Conservation (phyloP, 164 flowering plant species). For the Sedum album region DNA sequence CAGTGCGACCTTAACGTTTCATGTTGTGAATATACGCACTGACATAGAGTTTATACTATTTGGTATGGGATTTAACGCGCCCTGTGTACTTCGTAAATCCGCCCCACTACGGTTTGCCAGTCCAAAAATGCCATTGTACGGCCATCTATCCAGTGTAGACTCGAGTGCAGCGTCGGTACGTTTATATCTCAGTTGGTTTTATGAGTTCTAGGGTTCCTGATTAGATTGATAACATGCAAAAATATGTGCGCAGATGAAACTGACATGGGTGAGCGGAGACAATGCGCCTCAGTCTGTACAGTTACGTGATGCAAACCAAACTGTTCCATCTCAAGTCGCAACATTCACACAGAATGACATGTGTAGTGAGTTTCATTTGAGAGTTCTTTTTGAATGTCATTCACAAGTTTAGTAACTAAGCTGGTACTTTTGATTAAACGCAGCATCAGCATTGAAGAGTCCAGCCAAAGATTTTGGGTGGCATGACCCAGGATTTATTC, state of each 20-base stretch:
- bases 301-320: not conserved
- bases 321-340: not conserved
- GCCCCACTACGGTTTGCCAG: not conserved
- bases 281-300: not conserved
- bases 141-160: conserved; percentile 4
- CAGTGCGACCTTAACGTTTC: not conserved
- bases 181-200: not conserved
- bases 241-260: too few species aligned
- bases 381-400: not conserved
- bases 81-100: not conserved
- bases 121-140: not conserved
- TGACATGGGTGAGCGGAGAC: too few species aligned
- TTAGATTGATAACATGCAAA: not conserved
- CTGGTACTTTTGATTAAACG: not conserved
- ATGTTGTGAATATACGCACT: not conserved
- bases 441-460: not conserved
- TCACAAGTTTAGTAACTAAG: not conserved
- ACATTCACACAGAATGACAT: not conserved
- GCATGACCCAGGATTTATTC: not conserved
- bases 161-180: not conserved
- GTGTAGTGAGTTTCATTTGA: not conserved
- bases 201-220: not conserved
- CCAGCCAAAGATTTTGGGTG: not conserved
- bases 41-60: not conserved
- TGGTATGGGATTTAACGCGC: not conserved